Base-by-base conservation (phyloP, 352 stramenopile genomes). In the Phytophthora chlamydospora region DNA sequence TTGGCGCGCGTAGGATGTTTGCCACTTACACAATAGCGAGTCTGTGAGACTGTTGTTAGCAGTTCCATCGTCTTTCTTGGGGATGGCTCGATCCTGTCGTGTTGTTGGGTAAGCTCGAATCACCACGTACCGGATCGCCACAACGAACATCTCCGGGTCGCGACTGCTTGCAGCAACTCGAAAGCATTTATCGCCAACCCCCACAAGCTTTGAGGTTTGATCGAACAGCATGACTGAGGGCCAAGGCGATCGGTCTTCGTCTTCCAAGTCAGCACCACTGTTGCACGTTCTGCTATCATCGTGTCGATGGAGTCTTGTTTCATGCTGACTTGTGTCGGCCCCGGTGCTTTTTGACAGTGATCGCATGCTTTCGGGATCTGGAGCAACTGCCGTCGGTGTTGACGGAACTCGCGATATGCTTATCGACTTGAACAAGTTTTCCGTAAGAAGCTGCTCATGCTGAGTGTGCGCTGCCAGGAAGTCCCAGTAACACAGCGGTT, bases 401-500 rank as follows among this genome's bases (percentile, higher is more conserved):
- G 31, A 12, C 10, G 35, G 24, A 38, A 70, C 40, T 17, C 49
- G 46, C 11, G 51, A 10, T 27, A 86, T 71, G 0, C 36, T 57
- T 14, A 88, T 50, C 0, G 78, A 79, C 6, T 66, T 73, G 46
- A 93, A 89, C 19, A 71, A 49, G 9, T 62, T 71, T 48, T 88
- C 76, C 4, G 75, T 80, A 31, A 93, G 27, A 32, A 91, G 50
- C 21, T 52, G 46, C 1, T 57, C 47, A 35, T 88, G 58, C 12
- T 75, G 43, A 1, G 45, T n/a, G 40, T 85, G 66, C 5, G 78
- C 62, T 0, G 76, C 74, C n/a, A 89, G n/a, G 43, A 91, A 93
- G 39, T 93, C 83, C 63, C 70, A 78, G 63, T 86, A 93, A 36
- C 75, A 71, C 10, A 83, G 57, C 4, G 71, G 65, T n/a, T 63